These are phyloP conservation scores for Moesziomyces aphidis DNA, from an alignment of 1,284 basidiomycete species.

Conservation along the genomic window DNA sequence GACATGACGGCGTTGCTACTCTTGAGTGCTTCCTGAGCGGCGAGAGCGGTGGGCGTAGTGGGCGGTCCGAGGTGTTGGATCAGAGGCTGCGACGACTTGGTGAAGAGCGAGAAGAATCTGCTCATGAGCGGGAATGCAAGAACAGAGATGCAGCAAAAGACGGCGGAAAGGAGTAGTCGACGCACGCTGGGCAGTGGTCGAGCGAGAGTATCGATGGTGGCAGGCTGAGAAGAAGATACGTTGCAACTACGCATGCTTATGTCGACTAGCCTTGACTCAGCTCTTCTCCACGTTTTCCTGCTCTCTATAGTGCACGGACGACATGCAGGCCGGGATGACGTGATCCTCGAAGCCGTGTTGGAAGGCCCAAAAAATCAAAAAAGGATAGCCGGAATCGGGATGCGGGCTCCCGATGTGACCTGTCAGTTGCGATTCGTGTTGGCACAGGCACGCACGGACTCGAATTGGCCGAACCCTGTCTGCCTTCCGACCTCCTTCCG, in stretches of 20 bases:
- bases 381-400: conserved; percentile 25
- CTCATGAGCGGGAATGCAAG: conserved; percentile 39
- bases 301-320: background rate
- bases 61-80: conserved; percentile 50
- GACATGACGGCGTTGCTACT: conserved; percentile 31
- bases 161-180: conserved; percentile 13
- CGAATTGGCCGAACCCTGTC: background rate
- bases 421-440: background rate
- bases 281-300: conserved; percentile 1
- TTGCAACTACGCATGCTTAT: conserved; percentile 1
- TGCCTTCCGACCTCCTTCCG: background rate
- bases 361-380: conserved; percentile 2
- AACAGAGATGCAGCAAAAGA: conserved; percentile 17
- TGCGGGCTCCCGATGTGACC: background rate
- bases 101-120: conserved; percentile 55
- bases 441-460: conserved; percentile 18
- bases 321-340: conserved; percentile 14
- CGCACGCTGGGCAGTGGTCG: conserved; percentile 28
- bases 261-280: conserved; percentile 3
- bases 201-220: background rate
- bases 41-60: conserved; percentile 44
- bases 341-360: conserved; percentile 9
- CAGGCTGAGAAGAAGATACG: background rate
- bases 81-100: conserved; percentile 42
- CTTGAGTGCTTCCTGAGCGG: conserved; percentile 40